phyloP scores from a whole-genome alignment of 805 yeast species.

The Cyberlindnera mississippiensis region DNA sequence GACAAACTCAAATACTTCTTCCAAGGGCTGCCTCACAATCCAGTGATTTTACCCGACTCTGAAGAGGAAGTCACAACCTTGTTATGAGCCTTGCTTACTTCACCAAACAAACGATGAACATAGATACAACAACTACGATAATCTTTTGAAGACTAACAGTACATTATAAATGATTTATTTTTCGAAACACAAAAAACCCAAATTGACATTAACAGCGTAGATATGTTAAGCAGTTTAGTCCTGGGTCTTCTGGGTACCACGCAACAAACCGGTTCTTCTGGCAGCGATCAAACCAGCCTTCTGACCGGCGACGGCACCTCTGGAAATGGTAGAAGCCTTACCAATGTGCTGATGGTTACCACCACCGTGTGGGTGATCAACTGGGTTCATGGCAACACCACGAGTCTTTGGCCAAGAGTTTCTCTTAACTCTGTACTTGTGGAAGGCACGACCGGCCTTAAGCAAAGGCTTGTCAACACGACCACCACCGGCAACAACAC shows the following conservation, averaged over 20 bases:
- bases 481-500: slow-evolving; percentile 99
- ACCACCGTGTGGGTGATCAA: slow-evolving; percentile 99
- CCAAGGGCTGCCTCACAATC: neutral
- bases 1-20: slow-evolving; percentile 18
- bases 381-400: slow-evolving; percentile 99
- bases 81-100: neutral
- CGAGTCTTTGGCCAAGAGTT: slow-evolving; percentile 99
- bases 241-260: slow-evolving; percentile 97
- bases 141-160: slow-evolving; percentile 15
- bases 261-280: slow-evolving; percentile 99
- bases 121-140: neutral
- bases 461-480: slow-evolving; percentile 99
- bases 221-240: slow-evolving; percentile 44
- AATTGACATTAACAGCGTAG: slow-evolving; percentile 21
- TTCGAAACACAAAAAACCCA: slow-evolving; percentile 27
- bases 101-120: too few relatives aligned
- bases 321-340: slow-evolving; percentile 98
- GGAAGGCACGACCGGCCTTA: slow-evolving; percentile 99
- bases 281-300: slow-evolving; percentile 99
- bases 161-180: slow-evolving; percentile 23
- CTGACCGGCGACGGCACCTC: slow-evolving; percentile 99
- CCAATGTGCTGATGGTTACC: slow-evolving; percentile 99
- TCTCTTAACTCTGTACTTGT: slow-evolving; percentile 99
- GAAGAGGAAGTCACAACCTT: slow-evolving; percentile 2
- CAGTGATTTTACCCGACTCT: slow-evolving; percentile 1